Percentiles rank a stretch among this genome's conserved stretches.
Evolutionary conservation across 2,329 filamentous ascomycete genomes (phyloP).

Genomic region (Aureobasidium leucospermi): DNA sequence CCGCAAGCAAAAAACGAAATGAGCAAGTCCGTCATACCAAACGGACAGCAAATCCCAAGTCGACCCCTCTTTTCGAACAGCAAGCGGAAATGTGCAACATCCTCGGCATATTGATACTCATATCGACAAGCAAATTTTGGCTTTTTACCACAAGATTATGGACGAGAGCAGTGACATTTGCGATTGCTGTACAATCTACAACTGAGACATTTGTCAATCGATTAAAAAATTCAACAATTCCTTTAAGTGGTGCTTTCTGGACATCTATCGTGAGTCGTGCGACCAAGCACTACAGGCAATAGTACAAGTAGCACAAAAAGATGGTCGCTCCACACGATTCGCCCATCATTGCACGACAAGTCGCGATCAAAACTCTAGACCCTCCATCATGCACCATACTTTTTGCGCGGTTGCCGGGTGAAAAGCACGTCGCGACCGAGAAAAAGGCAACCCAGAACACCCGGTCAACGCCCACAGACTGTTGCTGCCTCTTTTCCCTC

Average conservation of each 20-base stretch:
- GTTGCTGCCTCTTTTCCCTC: not conserved
- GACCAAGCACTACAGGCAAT: not conserved
- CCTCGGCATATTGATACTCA: no score
- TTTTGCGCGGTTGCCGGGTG: not conserved
- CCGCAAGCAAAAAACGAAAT: not conserved
- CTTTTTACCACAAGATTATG: constrained; percentile 1
- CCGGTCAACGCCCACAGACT: not conserved
- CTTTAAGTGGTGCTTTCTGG: no score
- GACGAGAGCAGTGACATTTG: not conserved
- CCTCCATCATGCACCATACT: no score
- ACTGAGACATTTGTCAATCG: constrained; percentile 5
- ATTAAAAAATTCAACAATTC: not conserved
- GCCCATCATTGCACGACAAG: no score
- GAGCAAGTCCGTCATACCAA: not conserved
- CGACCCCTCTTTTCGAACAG: no score
- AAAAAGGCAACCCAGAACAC: constrained; percentile 5
- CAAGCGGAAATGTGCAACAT: no score
- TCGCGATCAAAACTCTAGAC: not conserved
- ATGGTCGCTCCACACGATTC: no score
- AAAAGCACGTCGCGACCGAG: no score
- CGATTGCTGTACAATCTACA: not conserved
- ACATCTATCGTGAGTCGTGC: not conserved
- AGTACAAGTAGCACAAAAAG: not conserved
- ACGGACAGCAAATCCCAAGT: not conserved
- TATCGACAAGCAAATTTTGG: not conserved